Evolutionary conservation across 2,329 filamentous ascomycete species (phyloP).

Genomic region (Hypoxylon sp.): DNA sequence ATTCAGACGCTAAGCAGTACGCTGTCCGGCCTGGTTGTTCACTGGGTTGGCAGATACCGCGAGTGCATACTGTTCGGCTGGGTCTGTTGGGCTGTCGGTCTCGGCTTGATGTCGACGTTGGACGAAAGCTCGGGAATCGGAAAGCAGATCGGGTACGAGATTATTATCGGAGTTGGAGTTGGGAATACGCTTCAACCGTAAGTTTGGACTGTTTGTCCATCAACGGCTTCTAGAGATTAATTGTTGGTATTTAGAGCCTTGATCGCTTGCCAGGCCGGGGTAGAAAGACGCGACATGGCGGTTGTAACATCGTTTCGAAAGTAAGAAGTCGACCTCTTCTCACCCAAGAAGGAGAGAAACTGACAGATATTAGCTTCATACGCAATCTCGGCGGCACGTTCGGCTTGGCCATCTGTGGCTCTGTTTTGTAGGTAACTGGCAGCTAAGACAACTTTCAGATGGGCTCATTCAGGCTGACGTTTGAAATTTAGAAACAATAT

Average conservation of each 20-base stretch:
- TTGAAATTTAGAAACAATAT: conserved; percentile 48
- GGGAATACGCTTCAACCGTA: conserved; percentile 61
- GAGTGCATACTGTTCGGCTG: conserved; percentile 63
- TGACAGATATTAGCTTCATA: conserved; percentile 45
- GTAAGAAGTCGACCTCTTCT: conserved; percentile 38
- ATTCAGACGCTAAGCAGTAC: conserved; percentile 57
- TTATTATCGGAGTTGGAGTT: conserved; percentile 60
- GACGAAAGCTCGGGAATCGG: conserved; percentile 56
- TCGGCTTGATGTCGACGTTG: conserved; percentile 61
- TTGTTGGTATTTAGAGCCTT: conserved; percentile 44
- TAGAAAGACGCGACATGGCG: conserved; percentile 58
- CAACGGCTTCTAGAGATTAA: conserved; percentile 9
- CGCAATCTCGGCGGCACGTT: conserved; percentile 51
- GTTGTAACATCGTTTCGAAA: conserved; percentile 55
- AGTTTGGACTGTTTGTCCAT: conserved; percentile 19
- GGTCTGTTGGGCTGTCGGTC: conserved; percentile 59
- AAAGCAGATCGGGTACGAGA: conserved; percentile 62
- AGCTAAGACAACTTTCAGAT: background rate
- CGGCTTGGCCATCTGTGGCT: conserved; percentile 51
- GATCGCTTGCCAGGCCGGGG: conserved; percentile 64
- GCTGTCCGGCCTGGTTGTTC: conserved; percentile 59
- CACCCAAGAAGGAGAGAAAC: background rate
- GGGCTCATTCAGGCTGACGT: background rate
- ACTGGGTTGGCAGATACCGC: conserved; percentile 60
- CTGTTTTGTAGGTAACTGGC: conserved; percentile 45